Base-by-base conservation (phyloP, 2,329 filamentous ascomycete species). In the Kalmusia sp. region DNA sequence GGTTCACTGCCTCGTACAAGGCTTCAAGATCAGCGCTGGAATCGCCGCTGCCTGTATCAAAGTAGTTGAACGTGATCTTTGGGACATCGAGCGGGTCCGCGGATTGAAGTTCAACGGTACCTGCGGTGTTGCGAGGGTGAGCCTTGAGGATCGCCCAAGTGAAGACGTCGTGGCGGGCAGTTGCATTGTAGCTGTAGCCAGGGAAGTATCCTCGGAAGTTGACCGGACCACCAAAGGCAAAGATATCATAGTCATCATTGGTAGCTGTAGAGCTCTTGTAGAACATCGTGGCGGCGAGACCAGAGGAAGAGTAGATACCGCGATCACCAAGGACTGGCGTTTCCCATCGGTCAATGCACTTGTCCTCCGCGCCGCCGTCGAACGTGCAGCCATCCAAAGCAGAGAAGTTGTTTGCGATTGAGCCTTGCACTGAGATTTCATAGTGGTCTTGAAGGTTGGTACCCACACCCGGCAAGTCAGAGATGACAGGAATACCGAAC, bases 1-100 rank as follows among this genome's bases (percentile, higher is more conserved):
- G 4, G 80, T 79, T 3, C 2, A 71, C 76, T 66, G 74, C 84
- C 64, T 89, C 86, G 30, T 77, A 75, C 30, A 87, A 65, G 1
- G 85, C 83, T 43, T 76, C 67, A 12, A 82, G 79, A 27, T 78
- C 71, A 58, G 89, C 88, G 34, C 82, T 74, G 80, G 2, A 86
- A 61, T 88, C 86, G 0, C 82, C 81, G 64, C 85, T 85, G 17
- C 82, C 82, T 0, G 77, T 70, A 50, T 74, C 69, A 57, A 74
- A 75, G 65, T 70, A 74, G 68, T 74, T 73, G 68, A 70, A 74
- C 8, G 61, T 62, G 61, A 91, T 88, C 6, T 81, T 69, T 0
- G 89, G 88, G 3, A 79, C 76, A 49, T 90, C 87, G 1, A 84
- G 82, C 0, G 88, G 87, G 64, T 91, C 82, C 0, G 81, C 73